Evolutionary conservation across 768 basidiomycete genomes (phyloP), one percentile per base, ranked within the genome.

Genomic region (Tylopilus plumbeoviolaceoides): DNA sequence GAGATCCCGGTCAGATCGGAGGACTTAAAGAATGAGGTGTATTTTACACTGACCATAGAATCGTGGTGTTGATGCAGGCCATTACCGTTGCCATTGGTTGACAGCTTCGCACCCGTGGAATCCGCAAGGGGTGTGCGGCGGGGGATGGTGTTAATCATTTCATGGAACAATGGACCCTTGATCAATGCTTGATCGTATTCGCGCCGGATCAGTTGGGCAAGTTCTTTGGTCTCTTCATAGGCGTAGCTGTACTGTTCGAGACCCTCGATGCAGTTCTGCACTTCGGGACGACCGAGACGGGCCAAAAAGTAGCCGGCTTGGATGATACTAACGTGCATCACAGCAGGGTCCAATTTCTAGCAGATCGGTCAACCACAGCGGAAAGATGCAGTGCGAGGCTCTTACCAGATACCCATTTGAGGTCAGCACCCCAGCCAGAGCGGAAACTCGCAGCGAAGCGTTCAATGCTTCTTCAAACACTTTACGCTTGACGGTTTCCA

Each of bases 181-280:
- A 54, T 40, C 44, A 62, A 43, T 7, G 73, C 75, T 75, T 54
- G 75, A 53, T 58, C 77, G 74, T 71, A 82, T 60, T 78, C 61
- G 10, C 69, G 72, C 50, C 72, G 70, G 30, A 95, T 85, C 63
- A 86, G 80, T 35, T 75, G 75, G 4, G 90, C 87, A 61, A 85
- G 81, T 27, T 90, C 89, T 38, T 82, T 87, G 28, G 89, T 85
- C 59, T 92, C 89, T 64, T 91, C 91, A 59, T 91, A 92, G 18
- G 90, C 87, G 61, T 84, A 81, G 62, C 88, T 88, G 65, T 95
- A 95, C 70, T 97, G 94, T 61, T 89, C 80, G 21, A 97, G 76
- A 27, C 89, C 94, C 21, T 79, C 81, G 60, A 95, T 85, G 67
- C 94, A 95, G 60, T 87, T 85, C 50, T 77, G 71, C 30, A 89